A percentile compares a stretch with the other conserved stretches of the same genome.
Evolutionary conservation across 2,329 filamentous ascomycete genomes (phyloP).

Genomic region (Monilinia laxa): DNA sequence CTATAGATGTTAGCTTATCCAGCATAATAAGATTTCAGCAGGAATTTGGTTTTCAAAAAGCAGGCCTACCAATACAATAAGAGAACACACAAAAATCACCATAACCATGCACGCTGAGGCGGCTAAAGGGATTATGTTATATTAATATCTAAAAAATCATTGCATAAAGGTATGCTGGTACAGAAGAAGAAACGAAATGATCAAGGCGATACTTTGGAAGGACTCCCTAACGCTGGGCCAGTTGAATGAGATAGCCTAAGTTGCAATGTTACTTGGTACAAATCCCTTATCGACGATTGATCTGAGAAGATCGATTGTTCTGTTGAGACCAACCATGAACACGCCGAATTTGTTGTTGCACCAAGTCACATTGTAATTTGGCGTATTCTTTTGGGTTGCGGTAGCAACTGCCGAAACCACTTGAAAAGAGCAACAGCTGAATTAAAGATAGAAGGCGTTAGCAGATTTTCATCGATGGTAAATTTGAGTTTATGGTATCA

Average conservation of each 20-base stretch:
- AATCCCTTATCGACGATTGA: conserved; percentile 42
- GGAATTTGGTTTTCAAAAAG: background rate
- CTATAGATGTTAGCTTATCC: background rate
- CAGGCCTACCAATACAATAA: background rate
- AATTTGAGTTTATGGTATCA: too few species aligned
- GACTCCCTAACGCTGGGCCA: background rate
- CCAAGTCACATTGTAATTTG: conserved; percentile 61
- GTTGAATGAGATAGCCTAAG: background rate
- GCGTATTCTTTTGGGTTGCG: conserved; percentile 62
- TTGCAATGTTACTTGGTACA: conserved; percentile 42
- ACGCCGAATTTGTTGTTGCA: conserved; percentile 60
- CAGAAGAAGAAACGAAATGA: background rate
- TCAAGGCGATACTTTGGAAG: background rate
- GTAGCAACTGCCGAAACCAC: conserved; percentile 61
- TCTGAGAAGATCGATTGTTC: conserved; percentile 45
- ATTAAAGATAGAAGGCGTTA: too few species aligned
- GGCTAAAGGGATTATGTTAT: background rate
- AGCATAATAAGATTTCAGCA: background rate
- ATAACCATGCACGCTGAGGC: background rate
- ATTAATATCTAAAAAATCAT: background rate
- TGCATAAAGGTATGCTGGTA: background rate
- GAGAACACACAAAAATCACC: background rate
- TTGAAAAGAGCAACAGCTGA: too few species aligned
- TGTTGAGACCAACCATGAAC: conserved; percentile 62
- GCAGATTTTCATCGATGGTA: too few species aligned